Base-by-base conservation (phyloP, 2,329 filamentous ascomycete species). In the Thielaviopsis cerberus region DNA sequence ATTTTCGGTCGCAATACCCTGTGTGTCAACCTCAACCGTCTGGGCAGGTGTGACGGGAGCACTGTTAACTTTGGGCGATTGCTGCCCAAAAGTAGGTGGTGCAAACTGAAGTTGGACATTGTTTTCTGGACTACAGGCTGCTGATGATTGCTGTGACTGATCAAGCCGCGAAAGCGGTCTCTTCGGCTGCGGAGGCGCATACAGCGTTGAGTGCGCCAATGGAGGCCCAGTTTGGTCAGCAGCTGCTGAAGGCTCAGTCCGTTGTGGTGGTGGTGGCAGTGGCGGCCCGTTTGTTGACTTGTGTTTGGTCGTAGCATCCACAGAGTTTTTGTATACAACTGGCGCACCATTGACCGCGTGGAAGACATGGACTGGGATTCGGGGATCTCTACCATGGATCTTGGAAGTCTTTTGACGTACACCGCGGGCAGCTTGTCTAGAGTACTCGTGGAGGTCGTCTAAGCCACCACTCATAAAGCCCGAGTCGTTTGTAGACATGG, bases 401-500 rank as follows among this genome's bases (percentile, higher is more conserved):
- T 57, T 59, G 26, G 55, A 25, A 26, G 55, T 45, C 13, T 56
- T 54, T 20, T 48, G 51, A 22, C 30, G 52, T 17, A 26, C 34
- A 23, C 55, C 41, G 15, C 59, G 52, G n/a, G n/a, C n/a, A 25
- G 59, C 55, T 17, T 34, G 51, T 56, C 41, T 57, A 41, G 48
- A 26, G 11, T 62, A 57, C 20, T 80, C 76, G 24, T 86, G 80
- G 41, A 83, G 74, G 25, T 85, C 81, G n/a, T 85, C 78, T 17
- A 85, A 68, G 6, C 81, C 79, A n/a, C 85, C 85, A 66, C 86
- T 92, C 78, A 90, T 86, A 65, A 94, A 94, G 1, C 86, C 87
- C 15, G 87, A 90, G 66, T 94, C 88, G 7, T 76, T 75, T 62
- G 83, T 75, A 4, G 77, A 76, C 56, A 82, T 81, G 25, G 74